A percentile compares a stretch with the other conserved stretches of the same genome.
phyloP scores from a whole-genome alignment of 352 stramenopile genomes.

The Aphanomyces euteiches region DNA sequence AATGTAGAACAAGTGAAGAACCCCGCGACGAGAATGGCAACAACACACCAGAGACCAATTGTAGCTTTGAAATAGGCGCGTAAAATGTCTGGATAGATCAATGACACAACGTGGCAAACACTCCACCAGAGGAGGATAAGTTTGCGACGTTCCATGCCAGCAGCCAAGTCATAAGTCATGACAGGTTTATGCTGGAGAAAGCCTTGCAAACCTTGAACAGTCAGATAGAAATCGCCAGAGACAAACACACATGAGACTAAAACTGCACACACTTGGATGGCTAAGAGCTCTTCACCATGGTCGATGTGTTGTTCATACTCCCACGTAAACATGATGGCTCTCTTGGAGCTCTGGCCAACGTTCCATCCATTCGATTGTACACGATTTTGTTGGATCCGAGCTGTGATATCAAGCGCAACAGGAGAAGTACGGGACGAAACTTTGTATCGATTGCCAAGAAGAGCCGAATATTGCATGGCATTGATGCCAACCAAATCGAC shows the following conservation, averaged over 20 bases:
- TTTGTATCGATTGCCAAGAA: neutral
- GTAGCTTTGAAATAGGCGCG: neutral
- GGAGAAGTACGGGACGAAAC: neutral
- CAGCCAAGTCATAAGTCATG: neutral
- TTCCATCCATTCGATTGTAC: neutral
- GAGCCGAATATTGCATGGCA: constrained; percentile 4
- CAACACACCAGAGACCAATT: neutral
- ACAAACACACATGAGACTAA: neutral
- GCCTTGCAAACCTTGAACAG: neutral
- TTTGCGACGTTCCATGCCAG: neutral
- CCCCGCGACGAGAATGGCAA: neutral
- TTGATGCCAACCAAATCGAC: constrained; percentile 12
- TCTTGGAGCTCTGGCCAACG: neutral
- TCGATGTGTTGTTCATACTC: constrained; percentile 10
- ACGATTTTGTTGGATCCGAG: neutral
- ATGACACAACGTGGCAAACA: neutral
- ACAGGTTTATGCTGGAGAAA: neutral
- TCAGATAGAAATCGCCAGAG: neutral
- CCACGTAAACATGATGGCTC: neutral
- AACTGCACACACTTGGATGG: neutral
- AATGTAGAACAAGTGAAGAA: neutral
- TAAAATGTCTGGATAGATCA: neutral
- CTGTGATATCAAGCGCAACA: neutral
- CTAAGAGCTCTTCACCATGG: constrained; percentile 1
- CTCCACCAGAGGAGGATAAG: neutral